These are phyloP conservation scores for Asclepias syriaca DNA, from an alignment of 257 asterid genomes.

Conservation along the genomic window DNA sequence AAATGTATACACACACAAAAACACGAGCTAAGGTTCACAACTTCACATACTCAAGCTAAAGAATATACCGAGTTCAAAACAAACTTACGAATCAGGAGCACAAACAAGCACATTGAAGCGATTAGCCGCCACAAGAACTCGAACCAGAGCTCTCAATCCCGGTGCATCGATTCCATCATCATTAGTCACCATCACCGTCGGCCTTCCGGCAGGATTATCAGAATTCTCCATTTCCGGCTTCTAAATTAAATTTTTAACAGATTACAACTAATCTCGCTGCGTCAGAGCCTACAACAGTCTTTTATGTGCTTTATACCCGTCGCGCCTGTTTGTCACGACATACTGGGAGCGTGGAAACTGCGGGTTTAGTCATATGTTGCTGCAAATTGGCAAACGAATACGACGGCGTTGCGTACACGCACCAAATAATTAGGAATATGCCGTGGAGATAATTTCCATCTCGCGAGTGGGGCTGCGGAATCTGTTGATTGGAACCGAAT, in stretches of 20 bases:
- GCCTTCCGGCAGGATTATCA: slow-evolving; percentile 36
- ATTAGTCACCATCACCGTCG: slow-evolving; percentile 81
- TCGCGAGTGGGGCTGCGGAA: not conserved
- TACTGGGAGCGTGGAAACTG: not conserved
- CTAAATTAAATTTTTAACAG: not conserved
- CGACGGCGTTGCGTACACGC: slow-evolving; percentile 13
- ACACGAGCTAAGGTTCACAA: not conserved
- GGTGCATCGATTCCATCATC: slow-evolving; percentile 94
- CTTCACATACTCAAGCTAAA: not conserved
- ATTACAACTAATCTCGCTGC: not conserved
- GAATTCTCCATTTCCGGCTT: slow-evolving; percentile 29
- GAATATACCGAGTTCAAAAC: not conserved
- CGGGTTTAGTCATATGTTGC: not conserved
- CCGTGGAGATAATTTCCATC: not conserved
- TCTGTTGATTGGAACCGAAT: not conserved
- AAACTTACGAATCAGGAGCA: slow-evolving; percentile 74
- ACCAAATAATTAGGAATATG: not conserved
- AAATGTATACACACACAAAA: not conserved
- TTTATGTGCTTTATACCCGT: not conserved
- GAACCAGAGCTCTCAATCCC: slow-evolving; percentile 68
- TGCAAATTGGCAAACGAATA: not conserved
- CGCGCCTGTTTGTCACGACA: not conserved
- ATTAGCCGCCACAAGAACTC: slow-evolving; percentile 56
- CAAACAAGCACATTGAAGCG: slow-evolving; percentile 76
- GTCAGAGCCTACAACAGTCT: not conserved